Evolutionary conservation across 169 alveolate species (phyloP).

Genomic region (Plasmodium gonderi): DNA sequence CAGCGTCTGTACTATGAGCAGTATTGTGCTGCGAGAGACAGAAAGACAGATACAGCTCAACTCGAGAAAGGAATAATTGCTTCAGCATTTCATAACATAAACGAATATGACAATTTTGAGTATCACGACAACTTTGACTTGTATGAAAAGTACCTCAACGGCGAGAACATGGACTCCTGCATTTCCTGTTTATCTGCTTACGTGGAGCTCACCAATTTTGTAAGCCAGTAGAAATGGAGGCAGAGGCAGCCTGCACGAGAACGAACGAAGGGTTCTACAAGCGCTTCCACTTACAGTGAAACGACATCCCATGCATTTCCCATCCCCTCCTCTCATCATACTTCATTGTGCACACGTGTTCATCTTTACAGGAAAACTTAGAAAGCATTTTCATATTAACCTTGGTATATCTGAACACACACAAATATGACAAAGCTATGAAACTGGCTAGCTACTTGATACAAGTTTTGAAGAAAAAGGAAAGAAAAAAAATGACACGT

Average conservation of each 20-base stretch:
- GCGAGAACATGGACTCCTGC: conserved; percentile 11
- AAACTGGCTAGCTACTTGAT: conserved; percentile 19
- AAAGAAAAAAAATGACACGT: neutral
- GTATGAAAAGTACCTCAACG: conserved; percentile 28
- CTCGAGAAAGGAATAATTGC: neutral
- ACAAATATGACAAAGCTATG: conserved; percentile 24
- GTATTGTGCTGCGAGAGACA: neutral
- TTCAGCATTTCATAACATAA: neutral
- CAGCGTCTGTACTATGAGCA: conserved; percentile 3
- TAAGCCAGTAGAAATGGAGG: conserved; percentile 14
- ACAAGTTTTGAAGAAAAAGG: conserved; percentile 3
- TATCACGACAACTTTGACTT: conserved; percentile 29
- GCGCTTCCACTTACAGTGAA: neutral
- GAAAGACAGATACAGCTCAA: neutral
- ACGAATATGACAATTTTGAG: neutral
- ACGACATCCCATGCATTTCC: neutral
- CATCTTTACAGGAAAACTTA: conserved; percentile 19
- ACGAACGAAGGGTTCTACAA: neutral
- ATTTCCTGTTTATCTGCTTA: conserved; percentile 31
- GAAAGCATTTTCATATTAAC: conserved; percentile 54
- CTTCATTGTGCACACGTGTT: neutral
- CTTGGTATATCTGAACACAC: conserved; percentile 17
- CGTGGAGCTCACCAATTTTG: conserved; percentile 53
- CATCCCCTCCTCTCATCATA: neutral
- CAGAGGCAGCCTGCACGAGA: neutral